Percentiles rank a stretch among this genome's conserved stretches.
Evolutionary conservation across 2,329 filamentous ascomycete species (phyloP).

Genomic region (Clonostachys byssicola): DNA sequence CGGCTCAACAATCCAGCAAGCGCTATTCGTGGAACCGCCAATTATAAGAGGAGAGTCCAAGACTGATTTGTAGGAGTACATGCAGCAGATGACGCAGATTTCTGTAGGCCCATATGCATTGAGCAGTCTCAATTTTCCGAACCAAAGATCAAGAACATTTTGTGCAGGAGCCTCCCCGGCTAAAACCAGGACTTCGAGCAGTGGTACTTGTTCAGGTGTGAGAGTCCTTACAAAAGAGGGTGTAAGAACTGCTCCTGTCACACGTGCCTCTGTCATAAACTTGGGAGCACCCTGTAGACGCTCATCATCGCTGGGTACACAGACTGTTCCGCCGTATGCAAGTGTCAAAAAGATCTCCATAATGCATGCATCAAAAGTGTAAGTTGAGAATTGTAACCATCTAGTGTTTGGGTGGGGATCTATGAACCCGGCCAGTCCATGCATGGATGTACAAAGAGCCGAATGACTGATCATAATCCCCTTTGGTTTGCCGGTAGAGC

Average conservation of each 20-base stretch:
- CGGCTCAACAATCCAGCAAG: slow-evolving; percentile 8
- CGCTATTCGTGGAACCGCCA: slow-evolving; percentile 1
- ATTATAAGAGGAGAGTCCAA: not conserved
- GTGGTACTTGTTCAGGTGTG: not conserved
- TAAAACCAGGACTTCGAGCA: slow-evolving; percentile 2
- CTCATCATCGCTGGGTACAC: slow-evolving; percentile 67
- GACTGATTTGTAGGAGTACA: not conserved
- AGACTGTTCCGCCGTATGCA: slow-evolving; percentile 73
- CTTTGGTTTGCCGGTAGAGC: slow-evolving; percentile 76
- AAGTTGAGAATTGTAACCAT: slow-evolving; percentile 76
- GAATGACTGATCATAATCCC: slow-evolving; percentile 70
- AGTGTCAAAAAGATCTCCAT: slow-evolving; percentile 89
- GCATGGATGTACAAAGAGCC: slow-evolving; percentile 6
- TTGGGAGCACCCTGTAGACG: slow-evolving; percentile 65
- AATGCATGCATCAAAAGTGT: slow-evolving; percentile 82
- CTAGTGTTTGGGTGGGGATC: slow-evolving; percentile 56
- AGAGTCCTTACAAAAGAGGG: slow-evolving; percentile 2
- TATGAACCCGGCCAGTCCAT: slow-evolving; percentile 75
- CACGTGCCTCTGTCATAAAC: slow-evolving; percentile 52
- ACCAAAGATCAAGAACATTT: slow-evolving; percentile 9
- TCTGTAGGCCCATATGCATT: slow-evolving; percentile 12
- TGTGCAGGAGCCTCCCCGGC: slow-evolving; percentile 7
- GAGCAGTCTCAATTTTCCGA: not conserved
- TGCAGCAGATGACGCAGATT: slow-evolving; percentile 2
- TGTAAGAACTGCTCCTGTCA: not conserved